Evolutionary conservation across 2,329 filamentous ascomycete species (phyloP).

Genomic region (Mariannaea sp.): DNA sequence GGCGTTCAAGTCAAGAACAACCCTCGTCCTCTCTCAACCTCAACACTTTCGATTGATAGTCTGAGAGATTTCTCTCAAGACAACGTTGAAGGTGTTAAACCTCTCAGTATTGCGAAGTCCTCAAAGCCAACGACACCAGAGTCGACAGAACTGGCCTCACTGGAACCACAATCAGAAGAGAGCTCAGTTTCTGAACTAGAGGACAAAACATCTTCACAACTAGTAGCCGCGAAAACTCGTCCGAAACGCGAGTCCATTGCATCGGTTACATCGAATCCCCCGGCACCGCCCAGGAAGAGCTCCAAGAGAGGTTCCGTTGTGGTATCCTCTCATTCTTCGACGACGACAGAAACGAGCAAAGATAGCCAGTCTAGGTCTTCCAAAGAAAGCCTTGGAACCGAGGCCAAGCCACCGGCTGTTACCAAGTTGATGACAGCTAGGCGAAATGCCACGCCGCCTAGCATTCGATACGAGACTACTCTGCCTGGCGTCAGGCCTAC

Average conservation of each 20-base stretch:
- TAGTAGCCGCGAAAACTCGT: slow-evolving; percentile 14
- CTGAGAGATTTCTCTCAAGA: background rate
- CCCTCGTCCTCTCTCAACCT: background rate
- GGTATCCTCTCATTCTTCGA: slow-evolving; percentile 21
- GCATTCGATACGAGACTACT: slow-evolving; percentile 39
- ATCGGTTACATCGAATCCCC: slow-evolving; percentile 18
- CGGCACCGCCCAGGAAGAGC: slow-evolving; percentile 31
- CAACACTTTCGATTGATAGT: slow-evolving; percentile 1
- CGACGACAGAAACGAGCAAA: slow-evolving; percentile 1
- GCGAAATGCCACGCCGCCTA: slow-evolving; percentile 30
- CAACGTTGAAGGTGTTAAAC: background rate
- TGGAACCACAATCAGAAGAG: background rate
- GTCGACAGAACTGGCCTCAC: background rate
- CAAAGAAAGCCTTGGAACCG: slow-evolving; percentile 13
- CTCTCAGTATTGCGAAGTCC: slow-evolving; percentile 5
- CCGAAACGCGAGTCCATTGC: slow-evolving; percentile 21
- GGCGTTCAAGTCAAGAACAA: slow-evolving; percentile 27
- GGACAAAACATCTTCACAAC: slow-evolving; percentile 21
- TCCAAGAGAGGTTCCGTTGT: slow-evolving; percentile 32
- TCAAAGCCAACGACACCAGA: background rate
- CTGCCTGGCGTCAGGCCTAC: slow-evolving; percentile 30
- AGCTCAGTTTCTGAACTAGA: background rate
- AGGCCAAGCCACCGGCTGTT: slow-evolving; percentile 13
- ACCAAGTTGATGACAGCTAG: slow-evolving; percentile 20
- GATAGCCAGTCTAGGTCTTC: slow-evolving; percentile 19